Conservation (phyloP, 2,329 filamentous ascomycete species). For the Pleoardoris graminearum region DNA sequence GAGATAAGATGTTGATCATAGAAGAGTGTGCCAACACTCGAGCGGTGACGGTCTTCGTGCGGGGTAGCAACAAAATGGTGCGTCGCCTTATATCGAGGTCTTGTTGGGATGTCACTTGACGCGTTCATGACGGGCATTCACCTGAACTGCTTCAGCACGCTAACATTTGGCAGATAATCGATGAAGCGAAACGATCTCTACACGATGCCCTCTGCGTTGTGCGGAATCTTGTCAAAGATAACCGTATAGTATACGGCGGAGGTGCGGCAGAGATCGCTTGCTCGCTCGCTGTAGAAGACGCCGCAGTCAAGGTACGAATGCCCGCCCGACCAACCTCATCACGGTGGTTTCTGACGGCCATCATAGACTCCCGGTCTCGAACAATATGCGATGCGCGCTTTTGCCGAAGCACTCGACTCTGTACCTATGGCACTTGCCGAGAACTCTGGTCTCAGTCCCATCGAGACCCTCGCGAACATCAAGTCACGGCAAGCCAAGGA, state of each 20-base stretch:
- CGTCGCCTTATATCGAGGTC: constrained; percentile 33
- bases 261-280: constrained; percentile 97
- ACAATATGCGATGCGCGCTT: constrained; percentile 98
- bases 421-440: constrained; percentile 95
- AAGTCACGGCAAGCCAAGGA: constrained; percentile 97
- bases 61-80: constrained; percentile 99
- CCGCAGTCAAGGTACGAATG: constrained; percentile 70
- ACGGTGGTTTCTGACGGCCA: constrained; percentile 11
- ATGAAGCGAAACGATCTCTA: constrained; percentile 95
- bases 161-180: constrained; percentile 73
- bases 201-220: constrained; percentile 98
- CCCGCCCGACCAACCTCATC: not conserved
- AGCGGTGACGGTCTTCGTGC: constrained; percentile 93
- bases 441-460: constrained; percentile 94
- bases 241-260: constrained; percentile 95
- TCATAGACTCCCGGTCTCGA: constrained; percentile 84
- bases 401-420: constrained; percentile 89
- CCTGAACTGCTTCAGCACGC: too few species aligned
- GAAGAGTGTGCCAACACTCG: constrained; percentile 98
- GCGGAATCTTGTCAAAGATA: constrained; percentile 92
- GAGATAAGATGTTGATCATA: constrained; percentile 99
- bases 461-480: constrained; percentile 90
- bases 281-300: constrained; percentile 93
- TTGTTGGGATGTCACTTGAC: constrained; percentile 14
- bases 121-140: too few species aligned